Base-by-base conservation (phyloP, 352 stramenopile genomes). In the Phytophthora macrochlamydospora region DNA sequence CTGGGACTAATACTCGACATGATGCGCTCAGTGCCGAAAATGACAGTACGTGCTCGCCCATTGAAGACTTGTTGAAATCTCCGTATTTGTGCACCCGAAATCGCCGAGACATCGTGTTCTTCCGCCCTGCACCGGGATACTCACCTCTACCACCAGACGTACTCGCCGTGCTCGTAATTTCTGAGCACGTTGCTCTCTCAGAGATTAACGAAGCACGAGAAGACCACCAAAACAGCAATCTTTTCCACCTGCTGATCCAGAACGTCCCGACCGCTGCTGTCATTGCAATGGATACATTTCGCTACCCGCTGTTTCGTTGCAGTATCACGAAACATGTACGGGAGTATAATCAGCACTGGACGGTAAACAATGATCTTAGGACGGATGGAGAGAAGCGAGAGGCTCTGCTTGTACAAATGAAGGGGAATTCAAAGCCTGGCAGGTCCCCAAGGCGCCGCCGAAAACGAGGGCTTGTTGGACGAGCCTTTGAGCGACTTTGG, bases 171-270 rank as follows among this genome's bases (percentile, higher is more conserved):
- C 71, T 94, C 33, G 61, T 93, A 1, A 66, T 87, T 3, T 81
- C 80, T 7, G 81, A 90, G 12, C 86, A 94, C 45, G 76, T 94
- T 31, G 13, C 77, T 4, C 18, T 42, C 6, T 81, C 56, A 0
- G 84, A 92, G 65, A 69, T 89, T 5, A 73, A 67, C 35, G 78
- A 78, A 51, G 71, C 78, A 2, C 68, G 83, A 13, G 73, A 89
- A n/a, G n/a, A 67, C 2, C 81, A 93, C 44, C 71, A 88, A 24
- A 75, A 67, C 31, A 81, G 79, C 51, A 93, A 93, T 44, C 30
- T 93, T 7, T 87, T 94, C 35, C 86, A 94, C 52, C 40, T 94
- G 43, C 65, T 94, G 37, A 93, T 94, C 54, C 62, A 85, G 33
- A 90, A 91, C 57, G 68, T 91, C 11, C 82, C 84, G 0, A 65